phyloP scores from a whole-genome alignment of 306 rosid species.

The Sophora flavescens region DNA sequence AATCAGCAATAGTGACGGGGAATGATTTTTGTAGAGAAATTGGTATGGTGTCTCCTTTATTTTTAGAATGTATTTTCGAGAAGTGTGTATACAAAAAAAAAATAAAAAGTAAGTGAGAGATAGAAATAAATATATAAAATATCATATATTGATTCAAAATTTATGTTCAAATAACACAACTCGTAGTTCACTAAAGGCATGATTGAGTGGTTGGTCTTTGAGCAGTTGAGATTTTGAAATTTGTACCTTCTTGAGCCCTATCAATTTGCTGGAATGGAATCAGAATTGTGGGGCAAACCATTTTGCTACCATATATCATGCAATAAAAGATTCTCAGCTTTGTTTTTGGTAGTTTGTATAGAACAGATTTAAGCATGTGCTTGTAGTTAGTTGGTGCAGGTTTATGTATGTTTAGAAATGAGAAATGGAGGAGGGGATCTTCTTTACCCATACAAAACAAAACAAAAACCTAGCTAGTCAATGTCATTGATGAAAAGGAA shows the following conservation, averaged over 20 bases:
- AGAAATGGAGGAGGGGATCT: not conserved
- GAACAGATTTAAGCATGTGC: not conserved
- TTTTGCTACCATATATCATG: not conserved
- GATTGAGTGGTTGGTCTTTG: constrained; percentile 13
- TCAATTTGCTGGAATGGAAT: not conserved
- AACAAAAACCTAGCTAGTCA: not conserved
- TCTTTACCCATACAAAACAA: not conserved
- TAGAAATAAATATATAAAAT: too few species aligned
- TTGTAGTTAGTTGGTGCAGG: too few species aligned
- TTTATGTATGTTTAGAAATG: not conserved
- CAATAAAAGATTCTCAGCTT: not conserved
- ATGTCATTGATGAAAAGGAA: not conserved
- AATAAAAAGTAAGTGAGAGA: too few species aligned
- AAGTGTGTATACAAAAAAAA: too few species aligned
- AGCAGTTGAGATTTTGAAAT: constrained; percentile 8
- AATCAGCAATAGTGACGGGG: not conserved
- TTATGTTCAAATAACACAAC: too few species aligned
- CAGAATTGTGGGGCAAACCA: too few species aligned
- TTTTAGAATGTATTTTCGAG: too few species aligned
- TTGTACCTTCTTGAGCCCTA: not conserved
- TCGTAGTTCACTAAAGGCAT: not conserved
- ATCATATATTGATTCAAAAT: too few species aligned
- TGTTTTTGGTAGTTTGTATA: not conserved
- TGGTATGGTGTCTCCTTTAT: too few species aligned
- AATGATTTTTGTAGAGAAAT: too few species aligned